Evolutionary conservation across 371 early-diverging fungal species (phyloP).

Genomic region (Modicella reniformis): DNA sequence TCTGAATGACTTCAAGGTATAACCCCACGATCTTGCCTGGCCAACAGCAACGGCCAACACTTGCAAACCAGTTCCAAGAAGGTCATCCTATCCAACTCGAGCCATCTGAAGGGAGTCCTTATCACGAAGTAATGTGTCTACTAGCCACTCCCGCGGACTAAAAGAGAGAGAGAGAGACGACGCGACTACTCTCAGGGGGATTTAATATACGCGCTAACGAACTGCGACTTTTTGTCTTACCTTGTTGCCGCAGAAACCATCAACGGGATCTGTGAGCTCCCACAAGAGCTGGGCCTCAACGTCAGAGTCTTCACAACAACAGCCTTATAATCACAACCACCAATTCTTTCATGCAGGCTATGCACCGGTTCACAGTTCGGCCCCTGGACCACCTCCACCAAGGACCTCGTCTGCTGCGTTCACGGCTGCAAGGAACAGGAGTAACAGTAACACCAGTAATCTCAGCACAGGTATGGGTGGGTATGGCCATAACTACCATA

Average conservation of each 20-base stretch:
- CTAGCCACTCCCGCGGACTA: neutral
- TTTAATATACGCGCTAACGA: slow-evolving; percentile 8
- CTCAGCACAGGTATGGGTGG: slow-evolving; percentile 11
- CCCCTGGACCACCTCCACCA: slow-evolving; percentile 8
- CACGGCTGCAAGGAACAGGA: slow-evolving; percentile 25
- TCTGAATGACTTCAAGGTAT: slow-evolving; percentile 19
- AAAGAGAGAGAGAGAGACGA: too few relatives aligned
- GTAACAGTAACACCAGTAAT: slow-evolving; percentile 39
- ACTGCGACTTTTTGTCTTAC: neutral
- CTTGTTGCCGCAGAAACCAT: slow-evolving; percentile 16
- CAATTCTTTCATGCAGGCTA: slow-evolving; percentile 7
- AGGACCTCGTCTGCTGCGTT: slow-evolving; percentile 15
- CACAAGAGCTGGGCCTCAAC: slow-evolving; percentile 32
- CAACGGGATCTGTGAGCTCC: slow-evolving; percentile 31
- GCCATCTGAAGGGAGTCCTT: slow-evolving; percentile 28
- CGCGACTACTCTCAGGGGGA: too few relatives aligned
- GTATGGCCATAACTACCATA: neutral
- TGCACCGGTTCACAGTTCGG: neutral
- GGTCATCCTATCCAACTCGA: slow-evolving; percentile 21
- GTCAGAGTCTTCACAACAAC: slow-evolving; percentile 14
- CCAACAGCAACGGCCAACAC: slow-evolving; percentile 18
- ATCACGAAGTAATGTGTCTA: slow-evolving; percentile 9
- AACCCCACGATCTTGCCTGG: neutral
- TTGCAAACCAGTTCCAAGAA: slow-evolving; percentile 33
- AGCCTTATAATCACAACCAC: slow-evolving; percentile 19